phyloP scores from a whole-genome alignment of 768 basidiomycete species.

The Sistotremastrum niveocremeum region DNA sequence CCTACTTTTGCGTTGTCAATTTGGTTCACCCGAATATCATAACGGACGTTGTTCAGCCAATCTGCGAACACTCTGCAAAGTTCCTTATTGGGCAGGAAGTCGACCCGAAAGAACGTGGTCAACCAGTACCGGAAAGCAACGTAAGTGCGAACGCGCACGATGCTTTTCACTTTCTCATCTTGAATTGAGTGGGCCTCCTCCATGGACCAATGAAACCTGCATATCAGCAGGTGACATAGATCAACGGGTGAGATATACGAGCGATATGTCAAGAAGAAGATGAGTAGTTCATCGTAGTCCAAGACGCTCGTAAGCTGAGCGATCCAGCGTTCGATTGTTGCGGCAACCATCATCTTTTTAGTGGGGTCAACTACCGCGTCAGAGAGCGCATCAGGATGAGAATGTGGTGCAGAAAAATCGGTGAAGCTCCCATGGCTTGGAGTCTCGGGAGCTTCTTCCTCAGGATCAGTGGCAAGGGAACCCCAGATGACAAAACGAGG shows the following conservation, averaged over 20 bases:
- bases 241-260: constrained; percentile 71
- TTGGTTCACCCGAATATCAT: constrained; percentile 23
- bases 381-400: no score
- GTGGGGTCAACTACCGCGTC: constrained; percentile 17
- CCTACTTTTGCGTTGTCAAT: no score
- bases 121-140: constrained; percentile 87
- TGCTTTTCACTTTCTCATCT: constrained; percentile 59
- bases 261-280: constrained; percentile 88
- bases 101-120: constrained; percentile 78
- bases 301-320: constrained; percentile 80
- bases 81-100: constrained; percentile 73
- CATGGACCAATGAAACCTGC: constrained; percentile 83
- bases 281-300: constrained; percentile 74
- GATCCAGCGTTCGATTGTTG: constrained; percentile 88
- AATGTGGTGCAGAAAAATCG: neutral
- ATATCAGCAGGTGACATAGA: constrained; percentile 69
- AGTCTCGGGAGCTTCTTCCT: constrained; percentile 10
- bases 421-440: neutral
- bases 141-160: constrained; percentile 81
- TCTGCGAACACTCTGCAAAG: constrained; percentile 56
- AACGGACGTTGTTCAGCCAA: constrained; percentile 70
- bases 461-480: constrained; percentile 25
- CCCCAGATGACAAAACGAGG: constrained; percentile 92
- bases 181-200: constrained; percentile 32
- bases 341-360: constrained; percentile 58